These are phyloP conservation scores for Microthlaspi erraticum DNA, from an alignment of 345 rosid species.

Conservation along the genomic window DNA sequence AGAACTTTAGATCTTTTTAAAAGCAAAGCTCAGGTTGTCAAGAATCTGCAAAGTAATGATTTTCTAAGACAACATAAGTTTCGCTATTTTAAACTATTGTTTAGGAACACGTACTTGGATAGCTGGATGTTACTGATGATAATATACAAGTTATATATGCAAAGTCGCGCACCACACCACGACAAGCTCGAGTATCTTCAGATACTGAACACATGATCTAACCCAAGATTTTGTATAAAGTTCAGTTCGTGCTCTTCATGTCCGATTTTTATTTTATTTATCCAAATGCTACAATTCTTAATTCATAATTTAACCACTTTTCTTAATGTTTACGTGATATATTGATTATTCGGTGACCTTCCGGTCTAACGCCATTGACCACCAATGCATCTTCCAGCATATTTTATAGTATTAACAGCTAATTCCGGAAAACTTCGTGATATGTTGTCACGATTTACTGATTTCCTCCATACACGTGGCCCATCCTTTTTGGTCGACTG, in stretches of 20 bases:
- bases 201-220: constrained; percentile 1
- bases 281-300: background rate
- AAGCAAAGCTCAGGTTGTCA: background rate
- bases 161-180: constrained; percentile 22
- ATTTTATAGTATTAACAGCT: background rate
- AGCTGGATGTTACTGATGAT: background rate
- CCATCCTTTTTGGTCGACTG: background rate
- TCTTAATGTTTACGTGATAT: background rate
- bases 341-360: constrained; percentile 8
- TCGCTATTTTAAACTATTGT: background rate
- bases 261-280: background rate
- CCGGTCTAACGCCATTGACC: constrained; percentile 18
- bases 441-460: background rate
- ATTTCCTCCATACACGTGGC: background rate
- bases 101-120: background rate
- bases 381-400: constrained; percentile 11
- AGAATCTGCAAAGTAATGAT: constrained; percentile 7
- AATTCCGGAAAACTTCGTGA: background rate
- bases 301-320: background rate
- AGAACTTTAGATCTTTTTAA: background rate
- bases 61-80: background rate
- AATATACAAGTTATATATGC: background rate
- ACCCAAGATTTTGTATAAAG: constrained; percentile 4
- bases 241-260: constrained; percentile 31
- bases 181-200: constrained; percentile 10